Conservation (phyloP, 352 stramenopile genomes). For the Phytophthora tubulina region DNA sequence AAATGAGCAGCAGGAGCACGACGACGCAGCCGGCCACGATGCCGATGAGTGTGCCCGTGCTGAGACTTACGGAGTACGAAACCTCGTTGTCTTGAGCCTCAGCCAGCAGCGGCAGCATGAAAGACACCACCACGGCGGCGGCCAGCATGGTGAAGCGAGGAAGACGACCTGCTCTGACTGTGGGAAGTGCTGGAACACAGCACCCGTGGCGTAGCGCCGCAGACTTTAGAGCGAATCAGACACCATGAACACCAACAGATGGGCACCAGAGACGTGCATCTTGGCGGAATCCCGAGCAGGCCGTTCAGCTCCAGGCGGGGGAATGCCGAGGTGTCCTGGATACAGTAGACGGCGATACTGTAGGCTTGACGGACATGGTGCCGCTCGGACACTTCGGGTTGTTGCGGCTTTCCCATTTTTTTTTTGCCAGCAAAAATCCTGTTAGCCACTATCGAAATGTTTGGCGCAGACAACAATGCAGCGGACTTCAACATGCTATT, state of each 20-base stretch:
- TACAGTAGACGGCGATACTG: not conserved
- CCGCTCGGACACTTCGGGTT: too few relatives aligned
- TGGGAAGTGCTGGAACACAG: conserved; percentile 19
- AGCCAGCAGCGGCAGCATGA: conserved; percentile 20
- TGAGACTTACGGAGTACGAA: conserved; percentile 41
- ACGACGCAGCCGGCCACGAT: conserved; percentile 35
- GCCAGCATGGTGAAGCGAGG: conserved; percentile 17
- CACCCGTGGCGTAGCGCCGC: conserved; percentile 7
- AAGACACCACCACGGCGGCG: conserved; percentile 11
- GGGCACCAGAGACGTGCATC: conserved; percentile 22
- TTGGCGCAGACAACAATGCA: too few relatives aligned
- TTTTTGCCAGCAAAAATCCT: too few relatives aligned
- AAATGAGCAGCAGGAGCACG: conserved; percentile 31
- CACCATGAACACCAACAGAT: conserved; percentile 20
- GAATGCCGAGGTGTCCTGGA: not conserved
- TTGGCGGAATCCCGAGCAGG: conserved; percentile 15
- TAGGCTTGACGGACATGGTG: too few relatives aligned
- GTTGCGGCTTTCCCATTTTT: too few relatives aligned
- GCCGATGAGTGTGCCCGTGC: conserved; percentile 32
- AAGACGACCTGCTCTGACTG: not conserved
- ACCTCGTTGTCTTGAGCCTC: conserved; percentile 25
- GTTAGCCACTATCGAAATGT: not conserved
- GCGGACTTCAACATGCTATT: not conserved
- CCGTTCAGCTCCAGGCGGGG: not conserved
- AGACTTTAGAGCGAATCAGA: conserved; percentile 16